Evolutionary conservation across 2,329 filamentous ascomycete species (phyloP), one percentile per base, ranked within the genome.

Genomic region (Exophiala spinifera): DNA sequence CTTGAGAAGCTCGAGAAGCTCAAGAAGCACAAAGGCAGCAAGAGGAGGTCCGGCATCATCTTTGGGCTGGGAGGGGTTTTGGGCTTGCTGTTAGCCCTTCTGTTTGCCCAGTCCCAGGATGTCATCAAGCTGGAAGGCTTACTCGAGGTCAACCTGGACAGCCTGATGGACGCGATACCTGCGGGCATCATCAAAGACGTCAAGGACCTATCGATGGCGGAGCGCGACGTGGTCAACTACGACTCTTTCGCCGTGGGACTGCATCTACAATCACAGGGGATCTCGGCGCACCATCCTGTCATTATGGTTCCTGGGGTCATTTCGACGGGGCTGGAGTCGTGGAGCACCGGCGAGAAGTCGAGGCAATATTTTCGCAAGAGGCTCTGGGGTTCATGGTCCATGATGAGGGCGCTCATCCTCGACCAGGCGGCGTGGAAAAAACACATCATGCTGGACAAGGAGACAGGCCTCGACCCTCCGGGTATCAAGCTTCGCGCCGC

Each of bases 241-340:
- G 94, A 99, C 74, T 89, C 91, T 4, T 99, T 99, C 67, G 84
- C 91, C 1, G 88, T 97, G 44, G 95, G 94, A 4, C 74, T 94
- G 25, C 88, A 95, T 65, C 86, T 91, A 17, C 85, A 85, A 36
- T 76, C 85, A 3, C 88, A 96, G 69, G 95, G 95, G 1, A 79
- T 97, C 15, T 71, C 80, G 45, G 92, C 89, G 14, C 81, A 88
- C 55, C 91, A 96, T 65, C 90, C 94, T 1, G 86, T 99, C 58
- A 88, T 99, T 60, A 97, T 99, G 92, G 85, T 99, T 8, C 94
- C 94, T 0, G 94, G 94, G 3, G 94, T 99, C 55, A 99, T 99
- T 63, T 97, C 94, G 0, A 97, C 94, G 0, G 94, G 94, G 1
- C 80, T 99, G 20, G 94, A 99, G 72, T 96, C 90, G 45, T 99